Percentiles rank a stretch among this genome's conserved stretches.
phyloP scores from a whole-genome alignment of 208 protist genomes.

The Sergeia podlipaevii region DNA sequence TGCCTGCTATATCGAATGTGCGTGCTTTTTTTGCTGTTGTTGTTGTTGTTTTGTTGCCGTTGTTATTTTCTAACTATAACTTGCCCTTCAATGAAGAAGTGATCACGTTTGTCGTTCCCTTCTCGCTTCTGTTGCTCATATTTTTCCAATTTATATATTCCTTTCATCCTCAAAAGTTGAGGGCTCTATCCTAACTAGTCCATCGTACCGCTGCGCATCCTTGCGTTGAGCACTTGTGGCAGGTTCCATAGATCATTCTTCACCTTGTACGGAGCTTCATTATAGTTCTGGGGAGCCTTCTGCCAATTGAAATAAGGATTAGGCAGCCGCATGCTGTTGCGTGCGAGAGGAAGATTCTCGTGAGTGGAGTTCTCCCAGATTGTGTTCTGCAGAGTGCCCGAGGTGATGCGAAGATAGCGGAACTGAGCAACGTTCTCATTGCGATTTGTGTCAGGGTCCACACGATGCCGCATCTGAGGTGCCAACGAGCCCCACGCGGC shows the following conservation, averaged over 20 bases:
- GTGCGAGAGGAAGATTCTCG: slow-evolving; percentile 58
- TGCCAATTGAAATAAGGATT: slow-evolving; percentile 89
- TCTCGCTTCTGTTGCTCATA: too few relatives aligned
- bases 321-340: slow-evolving; percentile 33
- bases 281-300: slow-evolving; percentile 75
- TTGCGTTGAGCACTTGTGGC: slow-evolving; percentile 64
- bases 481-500: slow-evolving; percentile 68
- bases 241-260: slow-evolving; percentile 88
- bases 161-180: neutral
- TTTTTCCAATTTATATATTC: too few relatives aligned
- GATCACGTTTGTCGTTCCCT: too few relatives aligned
- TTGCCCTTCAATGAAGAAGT: too few relatives aligned
- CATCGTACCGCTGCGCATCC: slow-evolving; percentile 47
- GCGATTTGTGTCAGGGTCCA: slow-evolving; percentile 81
- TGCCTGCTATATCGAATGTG: too few relatives aligned
- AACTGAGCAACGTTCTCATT: slow-evolving; percentile 71
- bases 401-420: slow-evolving; percentile 69
- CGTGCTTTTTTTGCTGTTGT: too few relatives aligned
- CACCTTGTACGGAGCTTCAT: slow-evolving; percentile 46
- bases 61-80: too few relatives aligned
- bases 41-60: too few relatives aligned
- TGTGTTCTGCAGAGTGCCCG: slow-evolving; percentile 62
- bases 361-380: slow-evolving; percentile 77
- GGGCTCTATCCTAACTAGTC: slow-evolving; percentile 19
- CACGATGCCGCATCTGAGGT: slow-evolving; percentile 49